Conservation (phyloP, 331 rosid genomes). For the Arachis monticola region DNA sequence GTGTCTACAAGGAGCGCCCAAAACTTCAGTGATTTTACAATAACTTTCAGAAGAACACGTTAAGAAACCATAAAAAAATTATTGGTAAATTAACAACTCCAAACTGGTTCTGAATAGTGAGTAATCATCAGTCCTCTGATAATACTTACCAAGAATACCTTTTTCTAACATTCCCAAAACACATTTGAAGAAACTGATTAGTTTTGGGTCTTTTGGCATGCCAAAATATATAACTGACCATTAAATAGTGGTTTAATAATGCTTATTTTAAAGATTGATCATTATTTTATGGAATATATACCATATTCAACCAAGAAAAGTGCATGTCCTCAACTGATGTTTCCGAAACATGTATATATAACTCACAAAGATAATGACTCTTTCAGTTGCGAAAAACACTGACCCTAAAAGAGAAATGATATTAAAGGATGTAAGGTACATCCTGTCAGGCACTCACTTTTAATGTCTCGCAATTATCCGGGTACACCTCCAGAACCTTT, state of each 20-base stretch:
- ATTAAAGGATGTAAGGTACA: slow-evolving; percentile 1
- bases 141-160: slow-evolving; percentile 5
- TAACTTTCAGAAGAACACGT: slow-evolving; percentile 9
- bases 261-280: not conserved
- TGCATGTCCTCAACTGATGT: slow-evolving; percentile 1
- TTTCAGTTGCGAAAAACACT: not conserved
- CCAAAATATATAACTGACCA: slow-evolving; percentile 19
- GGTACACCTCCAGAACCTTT: slow-evolving; percentile 89
- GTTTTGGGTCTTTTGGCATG: not conserved
- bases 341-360: slow-evolving; percentile 23
- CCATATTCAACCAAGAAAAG: slow-evolving; percentile 18
- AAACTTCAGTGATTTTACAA: slow-evolving; percentile 1
- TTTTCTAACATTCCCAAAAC: not conserved
- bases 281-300: not conserved
- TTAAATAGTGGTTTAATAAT: slow-evolving; percentile 1
- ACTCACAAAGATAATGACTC: slow-evolving; percentile 5
- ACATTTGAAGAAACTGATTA: slow-evolving; percentile 4
- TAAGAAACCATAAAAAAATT: slow-evolving; percentile 5
- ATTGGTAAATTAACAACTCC: slow-evolving; percentile 5
- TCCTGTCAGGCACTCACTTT: slow-evolving; percentile 64
- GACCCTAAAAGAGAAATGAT: slow-evolving; percentile 7
- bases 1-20: not conserved
- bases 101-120: slow-evolving; percentile 10
- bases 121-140: slow-evolving; percentile 15
- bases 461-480: slow-evolving; percentile 88